Conservation (phyloP, 116 monocot genomes). For the Dioscorea cayenensis region DNA sequence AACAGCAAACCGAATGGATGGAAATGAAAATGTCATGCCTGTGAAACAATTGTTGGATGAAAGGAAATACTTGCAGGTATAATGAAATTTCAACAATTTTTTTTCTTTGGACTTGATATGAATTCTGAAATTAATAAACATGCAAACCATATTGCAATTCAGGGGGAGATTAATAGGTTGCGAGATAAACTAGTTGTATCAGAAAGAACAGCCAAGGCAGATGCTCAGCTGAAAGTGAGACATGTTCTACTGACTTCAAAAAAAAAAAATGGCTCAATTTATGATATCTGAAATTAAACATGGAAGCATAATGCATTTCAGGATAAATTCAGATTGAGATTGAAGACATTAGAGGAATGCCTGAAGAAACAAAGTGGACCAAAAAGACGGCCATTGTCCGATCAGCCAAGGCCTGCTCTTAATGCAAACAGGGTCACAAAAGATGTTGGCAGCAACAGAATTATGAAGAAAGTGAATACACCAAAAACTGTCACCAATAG, state of each 20-base stretch:
- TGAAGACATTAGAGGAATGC: constrained; percentile 55
- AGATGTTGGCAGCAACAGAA: constrained; percentile 7
- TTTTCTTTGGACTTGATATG: neutral
- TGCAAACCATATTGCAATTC: neutral
- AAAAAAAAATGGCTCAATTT: too few species aligned
- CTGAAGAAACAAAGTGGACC: constrained; percentile 19
- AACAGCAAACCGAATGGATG: constrained; percentile 46
- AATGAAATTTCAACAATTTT: neutral
- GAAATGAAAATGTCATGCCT: constrained; percentile 42
- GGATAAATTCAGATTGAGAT: constrained; percentile 49
- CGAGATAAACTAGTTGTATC: constrained; percentile 37
- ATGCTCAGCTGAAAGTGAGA: constrained; percentile 54
- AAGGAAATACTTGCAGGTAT: constrained; percentile 51
- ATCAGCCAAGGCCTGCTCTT: constrained; percentile 30
- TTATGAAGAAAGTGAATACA: constrained; percentile 5
- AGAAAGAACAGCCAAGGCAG: constrained; percentile 50
- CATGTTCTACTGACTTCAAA: too few species aligned
- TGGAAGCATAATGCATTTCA: constrained; percentile 2
- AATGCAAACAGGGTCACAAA: constrained; percentile 8
- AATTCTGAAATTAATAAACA: neutral
- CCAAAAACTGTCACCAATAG: constrained; percentile 10
- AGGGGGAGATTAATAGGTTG: constrained; percentile 64
- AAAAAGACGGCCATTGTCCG: constrained; percentile 19
- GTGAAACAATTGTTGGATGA: constrained; percentile 75
- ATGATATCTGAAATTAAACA: too few species aligned